A percentile compares a stretch with the other conserved stretches of the same genome.
Conservation (phyloP, 2,329 filamentous ascomycete genomes). For the Penicillium griseofulvum region DNA sequence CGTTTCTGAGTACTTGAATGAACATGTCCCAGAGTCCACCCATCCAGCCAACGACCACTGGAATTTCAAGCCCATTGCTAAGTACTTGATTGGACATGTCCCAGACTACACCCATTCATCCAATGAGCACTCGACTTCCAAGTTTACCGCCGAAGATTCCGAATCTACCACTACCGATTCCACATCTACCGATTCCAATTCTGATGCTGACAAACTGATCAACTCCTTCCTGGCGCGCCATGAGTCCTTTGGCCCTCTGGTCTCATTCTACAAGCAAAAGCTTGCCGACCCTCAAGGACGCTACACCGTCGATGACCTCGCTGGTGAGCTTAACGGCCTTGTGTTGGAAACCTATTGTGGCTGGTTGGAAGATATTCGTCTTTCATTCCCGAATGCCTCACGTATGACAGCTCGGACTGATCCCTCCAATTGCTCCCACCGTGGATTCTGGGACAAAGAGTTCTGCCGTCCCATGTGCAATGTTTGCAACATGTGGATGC, state of each 20-base stretch:
- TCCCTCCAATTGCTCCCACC: constrained; percentile 22
- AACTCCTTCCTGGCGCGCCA: background rate
- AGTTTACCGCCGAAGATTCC: background rate
- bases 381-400: constrained; percentile 15
- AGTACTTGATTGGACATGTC: background rate
- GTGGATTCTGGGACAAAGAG: constrained; percentile 29
- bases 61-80: background rate
- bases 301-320: constrained; percentile 27
- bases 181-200: background rate
- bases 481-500: constrained; percentile 28
- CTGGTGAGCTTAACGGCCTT: constrained; percentile 27
- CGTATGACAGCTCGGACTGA: background rate
- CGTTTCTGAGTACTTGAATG: background rate
- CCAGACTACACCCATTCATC: background rate
- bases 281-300: constrained; percentile 18
- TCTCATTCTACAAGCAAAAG: constrained; percentile 27
- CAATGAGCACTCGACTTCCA: too few relatives aligned
- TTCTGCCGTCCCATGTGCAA: constrained; percentile 23
- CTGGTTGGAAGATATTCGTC: constrained; percentile 25
- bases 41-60: too few relatives aligned
- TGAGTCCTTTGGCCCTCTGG: constrained; percentile 17
- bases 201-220: background rate
- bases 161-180: too few relatives aligned
- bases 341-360: constrained; percentile 28
- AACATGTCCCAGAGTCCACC: too few relatives aligned